These are phyloP conservation scores for Populus hybrid DNA, from an alignment of 441 rosid species.

Conservation along the genomic window DNA sequence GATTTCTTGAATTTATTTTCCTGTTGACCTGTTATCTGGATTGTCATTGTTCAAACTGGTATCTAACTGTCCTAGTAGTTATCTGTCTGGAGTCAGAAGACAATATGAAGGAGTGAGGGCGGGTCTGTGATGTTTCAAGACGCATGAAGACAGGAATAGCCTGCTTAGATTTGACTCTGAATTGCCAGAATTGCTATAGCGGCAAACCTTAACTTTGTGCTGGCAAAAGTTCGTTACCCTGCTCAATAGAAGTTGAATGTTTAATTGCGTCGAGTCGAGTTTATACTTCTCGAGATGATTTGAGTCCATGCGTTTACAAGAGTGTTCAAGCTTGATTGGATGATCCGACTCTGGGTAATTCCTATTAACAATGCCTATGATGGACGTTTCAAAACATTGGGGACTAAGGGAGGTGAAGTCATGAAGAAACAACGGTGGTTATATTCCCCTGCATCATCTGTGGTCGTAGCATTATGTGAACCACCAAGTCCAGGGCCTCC, in stretches of 20 bases:
- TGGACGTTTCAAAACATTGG: too few relatives aligned
- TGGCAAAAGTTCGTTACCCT: background rate
- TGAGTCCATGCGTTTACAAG: too few relatives aligned
- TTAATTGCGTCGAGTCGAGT: background rate
- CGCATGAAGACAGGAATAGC: background rate
- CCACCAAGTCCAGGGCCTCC: too few relatives aligned
- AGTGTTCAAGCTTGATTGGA: too few relatives aligned
- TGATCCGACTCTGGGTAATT: too few relatives aligned
- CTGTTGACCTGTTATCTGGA: background rate
- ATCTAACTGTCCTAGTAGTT: background rate
- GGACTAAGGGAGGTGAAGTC: too few relatives aligned
- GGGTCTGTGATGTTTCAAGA: background rate
- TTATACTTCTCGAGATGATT: too few relatives aligned
- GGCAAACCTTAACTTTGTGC: background rate
- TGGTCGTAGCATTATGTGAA: too few relatives aligned
- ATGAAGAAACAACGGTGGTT: too few relatives aligned
- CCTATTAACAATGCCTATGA: too few relatives aligned
- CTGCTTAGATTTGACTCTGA: background rate
- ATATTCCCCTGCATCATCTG: too few relatives aligned
- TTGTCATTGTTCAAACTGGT: background rate
- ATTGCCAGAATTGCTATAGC: background rate
- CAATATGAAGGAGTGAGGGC: background rate
- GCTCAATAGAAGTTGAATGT: background rate
- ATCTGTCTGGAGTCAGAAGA: background rate
- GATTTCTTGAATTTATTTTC: background rate